phyloP scores from a whole-genome alignment of 2,329 filamentous ascomycete genomes.

The Colletotrichum sp. region DNA sequence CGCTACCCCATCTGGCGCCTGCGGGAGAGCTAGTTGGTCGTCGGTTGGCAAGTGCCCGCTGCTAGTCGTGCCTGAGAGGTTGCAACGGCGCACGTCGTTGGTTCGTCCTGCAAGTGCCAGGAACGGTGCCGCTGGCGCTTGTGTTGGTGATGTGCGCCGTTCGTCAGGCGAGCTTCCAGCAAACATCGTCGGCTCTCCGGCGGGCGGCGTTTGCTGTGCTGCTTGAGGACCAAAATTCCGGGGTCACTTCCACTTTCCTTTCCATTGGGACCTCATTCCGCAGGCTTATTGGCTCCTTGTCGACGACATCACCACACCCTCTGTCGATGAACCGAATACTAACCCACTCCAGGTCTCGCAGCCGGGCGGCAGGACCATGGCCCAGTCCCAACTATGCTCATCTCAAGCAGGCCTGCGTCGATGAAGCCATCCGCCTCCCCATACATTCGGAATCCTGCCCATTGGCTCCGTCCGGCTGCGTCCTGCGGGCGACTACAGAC shows the following conservation, averaged over 20 bases:
- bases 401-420: background rate
- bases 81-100: background rate
- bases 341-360: background rate
- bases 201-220: background rate
- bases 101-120: slow-evolving; percentile 7
- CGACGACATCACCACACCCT: slow-evolving; percentile 3
- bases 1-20: background rate
- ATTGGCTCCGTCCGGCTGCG: background rate
- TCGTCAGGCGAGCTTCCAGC: background rate
- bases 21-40: background rate
- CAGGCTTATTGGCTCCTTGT: background rate
- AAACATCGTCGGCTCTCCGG: background rate
- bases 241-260: background rate
- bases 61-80: background rate
- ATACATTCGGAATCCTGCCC: background rate
- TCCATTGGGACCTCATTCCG: background rate
- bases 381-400: background rate
- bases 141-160: background rate
- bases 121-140: background rate
- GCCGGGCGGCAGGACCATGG: slow-evolving; percentile 8
- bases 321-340: background rate
- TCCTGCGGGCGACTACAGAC: slow-evolving; percentile 1
- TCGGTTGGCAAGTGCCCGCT: background rate
- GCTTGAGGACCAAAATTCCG: background rate
- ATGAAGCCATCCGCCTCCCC: background rate